Conservation (phyloP, 2,329 filamentous ascomycete genomes). For the Colletotrichum higginsianum region DNA sequence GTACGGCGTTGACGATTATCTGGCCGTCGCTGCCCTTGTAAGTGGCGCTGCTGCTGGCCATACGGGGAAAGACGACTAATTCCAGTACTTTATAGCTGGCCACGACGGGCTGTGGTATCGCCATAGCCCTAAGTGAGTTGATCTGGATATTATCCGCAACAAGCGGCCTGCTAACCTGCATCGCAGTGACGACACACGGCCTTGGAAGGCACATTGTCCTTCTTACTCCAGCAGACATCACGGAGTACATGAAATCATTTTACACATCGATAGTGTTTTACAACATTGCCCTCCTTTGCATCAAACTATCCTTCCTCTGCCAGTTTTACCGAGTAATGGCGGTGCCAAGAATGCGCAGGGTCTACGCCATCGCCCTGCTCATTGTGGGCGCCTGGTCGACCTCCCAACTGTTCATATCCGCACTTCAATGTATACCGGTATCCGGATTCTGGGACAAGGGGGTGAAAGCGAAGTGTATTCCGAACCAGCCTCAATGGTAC, state of each 20-base stretch:
- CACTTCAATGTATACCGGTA: constrained; percentile 48
- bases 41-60: constrained; percentile 3
- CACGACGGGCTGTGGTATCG: constrained; percentile 21
- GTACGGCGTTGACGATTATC: constrained; percentile 48
- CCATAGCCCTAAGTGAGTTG: constrained; percentile 26
- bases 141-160: neutral
- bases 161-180: neutral
- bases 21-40: constrained; percentile 47
- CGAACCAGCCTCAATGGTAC: constrained; percentile 45
- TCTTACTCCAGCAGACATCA: constrained; percentile 12
- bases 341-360: constrained; percentile 46
- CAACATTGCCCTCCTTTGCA: constrained; percentile 48
- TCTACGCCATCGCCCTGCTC: constrained; percentile 48
- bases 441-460: constrained; percentile 48
- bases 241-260: constrained; percentile 45
- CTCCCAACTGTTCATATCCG: constrained; percentile 47
- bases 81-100: constrained; percentile 11
- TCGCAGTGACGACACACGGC: constrained; percentile 38
- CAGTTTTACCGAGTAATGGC: constrained; percentile 55
- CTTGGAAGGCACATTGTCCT: constrained; percentile 42
- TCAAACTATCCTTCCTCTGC: constrained; percentile 55
- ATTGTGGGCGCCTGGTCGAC: constrained; percentile 49
- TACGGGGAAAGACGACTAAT: neutral
- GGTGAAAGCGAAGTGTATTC: constrained; percentile 44
- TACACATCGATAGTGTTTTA: constrained; percentile 52